Base-by-base conservation (phyloP, 1,284 basidiomycete genomes). In the Trichosporon ovoides region DNA sequence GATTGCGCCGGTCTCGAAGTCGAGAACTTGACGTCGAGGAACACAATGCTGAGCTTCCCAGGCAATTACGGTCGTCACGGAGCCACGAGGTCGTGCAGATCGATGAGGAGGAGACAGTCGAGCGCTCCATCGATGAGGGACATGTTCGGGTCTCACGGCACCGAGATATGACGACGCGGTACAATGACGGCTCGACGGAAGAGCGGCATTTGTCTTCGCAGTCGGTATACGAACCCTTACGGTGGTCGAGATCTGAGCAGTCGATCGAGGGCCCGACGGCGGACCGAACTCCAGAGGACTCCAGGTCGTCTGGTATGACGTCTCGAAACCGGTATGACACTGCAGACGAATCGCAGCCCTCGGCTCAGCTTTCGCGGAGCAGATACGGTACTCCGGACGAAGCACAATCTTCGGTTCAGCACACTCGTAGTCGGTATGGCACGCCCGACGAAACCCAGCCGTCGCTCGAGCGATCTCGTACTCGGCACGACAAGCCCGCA, bases 121-220 rank as follows among this genome's bases (percentile, higher is more conserved):
- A 48, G 66, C 66, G 1, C 52, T 70, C 13, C 61, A 65, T 3
- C 52, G 67, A n/a, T 56, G 70, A 37, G 64, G 19, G 58, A 62
- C 5, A 46, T 70, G 22, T 69, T n/a, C 50, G 52, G 12, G 53
- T 33, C 2, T 40, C 36, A 19, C 40, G 40, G 20, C 20, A 24
- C 31, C 46, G 18, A 14, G 35, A 46, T 10, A 24, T 24, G 37
- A 43, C 24, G 6, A n/a, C 38, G 50, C 38, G 35, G 11, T 51
- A 57, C 6, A 7, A 16, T 1, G 31, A 16, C 10, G 18, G 33
- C 22, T 51, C 43, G 14, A 16, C 22, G 7, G 43, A 48, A 24
- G 43, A 48, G 22, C 43, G 43, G 7, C 38, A 43, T 20, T 16
- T 28, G 11, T 48, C 43, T 24, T 48, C 43, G 43, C 22, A 48